Conservation (phyloP, 768 basidiomycete species). For the Mycena belliarum region DNA sequence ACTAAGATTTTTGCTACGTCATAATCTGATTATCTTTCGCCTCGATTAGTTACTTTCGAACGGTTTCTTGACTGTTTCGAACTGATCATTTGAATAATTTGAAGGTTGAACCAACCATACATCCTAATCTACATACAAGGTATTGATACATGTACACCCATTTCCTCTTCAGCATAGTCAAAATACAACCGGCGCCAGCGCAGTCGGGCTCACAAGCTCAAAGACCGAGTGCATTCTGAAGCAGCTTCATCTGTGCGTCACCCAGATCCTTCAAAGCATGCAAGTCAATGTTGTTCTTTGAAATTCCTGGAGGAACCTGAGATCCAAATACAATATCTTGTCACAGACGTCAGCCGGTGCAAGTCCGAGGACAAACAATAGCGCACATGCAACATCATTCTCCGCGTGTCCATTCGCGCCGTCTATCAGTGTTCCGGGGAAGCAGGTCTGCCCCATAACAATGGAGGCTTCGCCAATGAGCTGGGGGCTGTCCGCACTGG, state of each 20-base stretch:
- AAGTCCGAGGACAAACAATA: background rate
- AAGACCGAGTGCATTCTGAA: slow-evolving; percentile 23
- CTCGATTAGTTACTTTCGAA: too few species aligned
- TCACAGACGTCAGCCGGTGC: background rate
- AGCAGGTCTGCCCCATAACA: slow-evolving; percentile 27
- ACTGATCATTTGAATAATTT: too few species aligned
- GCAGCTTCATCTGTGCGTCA: slow-evolving; percentile 20
- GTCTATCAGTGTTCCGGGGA: slow-evolving; percentile 21
- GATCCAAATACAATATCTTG: slow-evolving; percentile 27
- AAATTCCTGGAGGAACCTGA: slow-evolving; percentile 20
- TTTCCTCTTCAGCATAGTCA: background rate
- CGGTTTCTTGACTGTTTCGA: too few species aligned
- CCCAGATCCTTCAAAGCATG: slow-evolving; percentile 24
- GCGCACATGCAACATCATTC: slow-evolving; percentile 27
- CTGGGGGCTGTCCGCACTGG: slow-evolving; percentile 26
- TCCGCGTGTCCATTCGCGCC: slow-evolving; percentile 25
- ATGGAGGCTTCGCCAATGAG: slow-evolving; percentile 30
- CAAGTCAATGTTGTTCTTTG: slow-evolving; percentile 25
- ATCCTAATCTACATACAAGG: background rate
- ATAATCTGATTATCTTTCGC: too few species aligned
- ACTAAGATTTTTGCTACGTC: too few species aligned
- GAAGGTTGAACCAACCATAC: background rate
- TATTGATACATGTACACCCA: slow-evolving; percentile 5
- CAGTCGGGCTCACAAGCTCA: background rate
- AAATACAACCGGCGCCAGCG: background rate